phyloP scores from a whole-genome alignment of 2,329 filamentous ascomycete species.

The Fusarium zealandicum region DNA sequence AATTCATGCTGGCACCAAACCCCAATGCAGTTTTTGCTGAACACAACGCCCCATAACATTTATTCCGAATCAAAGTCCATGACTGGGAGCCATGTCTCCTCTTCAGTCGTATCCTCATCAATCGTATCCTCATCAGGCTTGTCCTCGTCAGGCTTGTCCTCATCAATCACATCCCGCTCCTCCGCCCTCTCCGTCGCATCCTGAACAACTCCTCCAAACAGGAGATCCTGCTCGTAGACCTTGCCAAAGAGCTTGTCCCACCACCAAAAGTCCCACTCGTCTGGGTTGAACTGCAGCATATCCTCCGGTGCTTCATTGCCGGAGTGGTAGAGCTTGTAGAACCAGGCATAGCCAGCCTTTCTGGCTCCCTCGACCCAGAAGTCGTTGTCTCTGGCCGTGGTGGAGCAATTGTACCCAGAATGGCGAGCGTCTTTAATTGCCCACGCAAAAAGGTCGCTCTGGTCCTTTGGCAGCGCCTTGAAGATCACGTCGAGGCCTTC shows the following conservation, averaged over 20 bases:
- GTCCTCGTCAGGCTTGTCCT: neutral
- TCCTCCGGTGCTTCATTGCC: neutral
- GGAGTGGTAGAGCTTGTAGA: neutral
- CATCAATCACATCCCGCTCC: neutral
- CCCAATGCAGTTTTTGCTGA: too few species aligned
- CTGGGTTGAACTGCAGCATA: rapidly evolving
- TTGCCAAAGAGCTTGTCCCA: neutral
- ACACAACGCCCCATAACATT: too few species aligned
- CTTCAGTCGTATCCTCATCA: neutral
- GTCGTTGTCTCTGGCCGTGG: neutral
- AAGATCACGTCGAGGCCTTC: neutral
- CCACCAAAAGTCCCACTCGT: neutral
- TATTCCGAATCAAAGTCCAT: too few species aligned
- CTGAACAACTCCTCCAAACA: neutral
- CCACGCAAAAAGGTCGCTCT: neutral
- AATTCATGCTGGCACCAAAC: too few species aligned
- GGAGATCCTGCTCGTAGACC: neutral
- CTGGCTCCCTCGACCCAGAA: too few species aligned
- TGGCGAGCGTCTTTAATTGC: neutral
- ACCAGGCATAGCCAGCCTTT: neutral
- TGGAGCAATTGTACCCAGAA: neutral
- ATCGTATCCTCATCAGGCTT: neutral
- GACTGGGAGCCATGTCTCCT: neutral
- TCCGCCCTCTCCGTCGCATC: too few species aligned
- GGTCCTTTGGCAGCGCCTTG: neutral